Evolutionary conservation across 148 eudicot genomes (phyloP).

Genomic region (Rhododendron henanense): DNA sequence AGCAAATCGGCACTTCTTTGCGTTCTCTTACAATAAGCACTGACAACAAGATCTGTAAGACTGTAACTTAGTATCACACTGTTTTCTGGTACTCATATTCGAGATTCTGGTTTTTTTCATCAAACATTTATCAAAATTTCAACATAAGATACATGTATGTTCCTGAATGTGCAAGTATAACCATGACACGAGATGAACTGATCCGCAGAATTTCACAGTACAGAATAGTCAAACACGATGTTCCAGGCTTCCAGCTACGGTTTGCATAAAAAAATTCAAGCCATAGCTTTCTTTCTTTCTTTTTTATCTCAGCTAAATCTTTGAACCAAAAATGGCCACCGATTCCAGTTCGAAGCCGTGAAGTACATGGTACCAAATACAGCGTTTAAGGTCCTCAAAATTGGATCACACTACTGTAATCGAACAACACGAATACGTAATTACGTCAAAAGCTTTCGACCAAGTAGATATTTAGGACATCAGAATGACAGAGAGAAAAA

Average conservation of each 20-base stretch:
- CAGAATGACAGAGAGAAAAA: background rate
- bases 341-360: background rate
- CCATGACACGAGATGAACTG: background rate
- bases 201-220: background rate
- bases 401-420: background rate
- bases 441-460: background rate
- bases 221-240: background rate
- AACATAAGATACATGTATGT: background rate
- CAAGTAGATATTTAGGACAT: background rate
- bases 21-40: background rate
- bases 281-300: background rate
- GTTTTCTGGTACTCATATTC: background rate
- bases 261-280: background rate
- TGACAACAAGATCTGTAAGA: background rate
- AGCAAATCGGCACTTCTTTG: background rate
- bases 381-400: background rate
- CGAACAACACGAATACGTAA: background rate
- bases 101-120: background rate
- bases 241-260: background rate
- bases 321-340: background rate
- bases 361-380: background rate
- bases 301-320: background rate
- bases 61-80: background rate
- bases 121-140: background rate
- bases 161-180: background rate